Evolutionary conservation across 2,329 filamentous ascomycete genomes (phyloP).

Genomic region (Tympanopsis confertula): DNA sequence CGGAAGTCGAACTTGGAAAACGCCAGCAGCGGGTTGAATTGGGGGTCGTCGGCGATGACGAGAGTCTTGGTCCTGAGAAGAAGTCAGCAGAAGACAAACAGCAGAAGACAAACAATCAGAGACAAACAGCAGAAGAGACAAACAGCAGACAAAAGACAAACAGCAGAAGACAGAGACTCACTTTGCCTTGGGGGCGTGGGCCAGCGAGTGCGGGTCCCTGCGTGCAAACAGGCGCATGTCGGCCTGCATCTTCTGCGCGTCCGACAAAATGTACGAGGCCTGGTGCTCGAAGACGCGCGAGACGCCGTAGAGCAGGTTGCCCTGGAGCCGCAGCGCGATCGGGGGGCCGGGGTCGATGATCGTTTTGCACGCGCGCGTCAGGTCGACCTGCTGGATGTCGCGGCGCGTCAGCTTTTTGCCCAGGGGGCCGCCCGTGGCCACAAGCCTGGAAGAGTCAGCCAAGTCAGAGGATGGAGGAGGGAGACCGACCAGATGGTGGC

Average conservation of each 20-base stretch:
- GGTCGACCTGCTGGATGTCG: constrained; percentile 77
- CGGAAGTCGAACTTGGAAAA: no score
- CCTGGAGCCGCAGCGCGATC: constrained; percentile 79
- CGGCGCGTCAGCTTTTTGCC: constrained; percentile 72
- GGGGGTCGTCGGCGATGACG: no score
- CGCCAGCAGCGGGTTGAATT: no score
- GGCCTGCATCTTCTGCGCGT: constrained; percentile 64
- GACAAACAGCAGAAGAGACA: no score
- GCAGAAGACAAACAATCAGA: no score
- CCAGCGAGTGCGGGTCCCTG: constrained; percentile 39
- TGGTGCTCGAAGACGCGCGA: constrained; percentile 80
- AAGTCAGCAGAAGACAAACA: no score
- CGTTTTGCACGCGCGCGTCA: constrained; percentile 76
- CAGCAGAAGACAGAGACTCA: no score
- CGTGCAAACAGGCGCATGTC: constrained; percentile 61
- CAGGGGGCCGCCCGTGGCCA: constrained; percentile 68
- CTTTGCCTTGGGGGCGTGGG: no score
- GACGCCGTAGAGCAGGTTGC: constrained; percentile 76
- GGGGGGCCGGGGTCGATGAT: constrained; percentile 77
- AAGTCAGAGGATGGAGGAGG: background rate
- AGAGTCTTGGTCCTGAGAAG: no score
- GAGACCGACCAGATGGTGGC: constrained; percentile 75
- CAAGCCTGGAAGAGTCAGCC: constrained; percentile 49
- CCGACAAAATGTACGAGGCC: constrained; percentile 72
- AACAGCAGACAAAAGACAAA: no score